Percentiles rank a stretch among this genome's conserved stretches.
phyloP scores from a whole-genome alignment of 148 eudicot genomes.

The Mesembryanthemum crystallinum region DNA sequence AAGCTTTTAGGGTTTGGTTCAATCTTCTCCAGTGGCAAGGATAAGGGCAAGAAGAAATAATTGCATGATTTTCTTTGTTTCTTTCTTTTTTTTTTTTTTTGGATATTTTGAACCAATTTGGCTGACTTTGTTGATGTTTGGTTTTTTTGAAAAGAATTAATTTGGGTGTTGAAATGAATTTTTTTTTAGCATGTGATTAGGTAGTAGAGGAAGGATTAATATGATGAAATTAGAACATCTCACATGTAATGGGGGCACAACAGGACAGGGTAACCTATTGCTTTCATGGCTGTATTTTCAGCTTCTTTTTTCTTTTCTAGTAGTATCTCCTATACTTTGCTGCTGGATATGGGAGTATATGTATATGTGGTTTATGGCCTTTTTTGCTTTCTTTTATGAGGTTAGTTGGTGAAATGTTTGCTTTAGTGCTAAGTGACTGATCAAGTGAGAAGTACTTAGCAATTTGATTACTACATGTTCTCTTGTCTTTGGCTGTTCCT shows the following conservation, averaged over 20 bases:
- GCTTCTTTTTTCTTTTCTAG: background rate
- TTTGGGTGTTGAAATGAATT: background rate
- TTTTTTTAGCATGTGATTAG: constrained; percentile 23
- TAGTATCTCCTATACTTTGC: background rate
- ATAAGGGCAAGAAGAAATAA: constrained; percentile 51
- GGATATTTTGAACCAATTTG: background rate
- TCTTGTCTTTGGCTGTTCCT: background rate
- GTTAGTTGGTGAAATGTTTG: background rate
- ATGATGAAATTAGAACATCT: constrained; percentile 14
- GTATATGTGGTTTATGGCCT: background rate
- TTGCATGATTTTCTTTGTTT: background rate
- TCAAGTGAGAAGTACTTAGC: background rate
- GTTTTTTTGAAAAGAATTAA: background rate
- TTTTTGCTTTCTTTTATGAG: background rate
- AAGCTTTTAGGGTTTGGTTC: constrained; percentile 70
- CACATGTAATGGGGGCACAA: constrained; percentile 24
- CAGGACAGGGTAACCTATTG: constrained; percentile 19
- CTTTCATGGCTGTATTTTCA: constrained; percentile 17
- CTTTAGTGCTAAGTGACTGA: background rate
- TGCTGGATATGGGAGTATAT: background rate
- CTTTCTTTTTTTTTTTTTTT: background rate
- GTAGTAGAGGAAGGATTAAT: background rate
- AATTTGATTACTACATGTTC: background rate
- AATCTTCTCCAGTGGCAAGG: constrained; percentile 54
- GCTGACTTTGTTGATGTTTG: background rate